phyloP scores from a whole-genome alignment of 108 stramenopile genomes.

The Mediolabrus comicus region DNA sequence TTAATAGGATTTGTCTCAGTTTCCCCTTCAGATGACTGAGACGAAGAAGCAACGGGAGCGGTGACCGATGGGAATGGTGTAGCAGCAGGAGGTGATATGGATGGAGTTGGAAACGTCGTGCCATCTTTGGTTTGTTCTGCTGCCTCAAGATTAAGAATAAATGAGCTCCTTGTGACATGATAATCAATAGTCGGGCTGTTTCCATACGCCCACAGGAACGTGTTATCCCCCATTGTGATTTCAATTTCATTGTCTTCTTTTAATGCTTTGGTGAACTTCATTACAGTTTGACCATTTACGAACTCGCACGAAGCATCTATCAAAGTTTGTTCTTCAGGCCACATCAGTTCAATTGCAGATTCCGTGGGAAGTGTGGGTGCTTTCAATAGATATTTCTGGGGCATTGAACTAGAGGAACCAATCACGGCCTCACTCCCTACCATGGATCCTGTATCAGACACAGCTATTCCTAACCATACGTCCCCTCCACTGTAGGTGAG shows the following conservation, averaged over 20 bases:
- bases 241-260: neutral
- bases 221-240: neutral
- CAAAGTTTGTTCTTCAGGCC: neutral
- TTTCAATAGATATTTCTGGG: conserved; percentile 5
- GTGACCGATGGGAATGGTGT: no score
- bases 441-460: conserved; percentile 9
- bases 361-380: neutral
- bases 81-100: no score
- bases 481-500: neutral
- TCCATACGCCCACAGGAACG: neutral
- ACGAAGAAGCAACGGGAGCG: no score
- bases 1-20: no score
- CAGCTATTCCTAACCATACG: conserved; percentile 15
- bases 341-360: neutral
- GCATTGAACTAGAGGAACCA: conserved; percentile 10
- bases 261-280: neutral
- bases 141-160: conserved; percentile 15
- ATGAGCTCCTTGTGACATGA: conserved; percentile 12
- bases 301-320: neutral
- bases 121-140: neutral
- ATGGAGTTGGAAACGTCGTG: neutral
- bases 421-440: conserved; percentile 8
- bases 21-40: neutral
- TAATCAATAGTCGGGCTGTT: conserved; percentile 2
- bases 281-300: neutral